Percentiles rank a stretch among this genome's conserved stretches.
Evolutionary conservation across 305 asterid species (phyloP).

Genomic region (Petunia hybrid): DNA sequence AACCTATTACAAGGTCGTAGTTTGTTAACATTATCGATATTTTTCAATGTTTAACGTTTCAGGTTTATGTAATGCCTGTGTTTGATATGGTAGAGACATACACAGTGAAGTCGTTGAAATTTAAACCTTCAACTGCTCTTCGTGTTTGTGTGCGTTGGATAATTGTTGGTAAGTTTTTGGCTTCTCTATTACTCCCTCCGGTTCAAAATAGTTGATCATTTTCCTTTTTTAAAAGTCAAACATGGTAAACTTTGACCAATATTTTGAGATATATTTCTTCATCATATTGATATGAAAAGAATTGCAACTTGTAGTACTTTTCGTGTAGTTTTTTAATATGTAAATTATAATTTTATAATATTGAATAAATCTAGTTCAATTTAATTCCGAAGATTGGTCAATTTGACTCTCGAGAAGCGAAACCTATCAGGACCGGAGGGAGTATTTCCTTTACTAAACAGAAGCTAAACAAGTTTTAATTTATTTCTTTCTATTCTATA

Average conservation of each 20-base stretch:
- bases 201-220: no score
- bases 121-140: slow-evolving; percentile 51
- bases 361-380: background rate
- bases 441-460: background rate
- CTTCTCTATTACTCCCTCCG: no score
- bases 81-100: slow-evolving; percentile 74
- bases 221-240: no score
- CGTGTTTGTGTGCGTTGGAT: slow-evolving; percentile 56
- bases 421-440: background rate
- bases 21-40: no score
- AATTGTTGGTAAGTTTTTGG: slow-evolving; percentile 56
- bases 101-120: slow-evolving; percentile 52
- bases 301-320: no score
- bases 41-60: background rate
- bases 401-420: no score
- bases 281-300: no score
- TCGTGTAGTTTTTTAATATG: background rate
- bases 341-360: background rate
- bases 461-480: background rate
- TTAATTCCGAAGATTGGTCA: no score
- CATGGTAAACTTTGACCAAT: no score
- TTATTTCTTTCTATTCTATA: background rate
- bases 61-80: slow-evolving; percentile 78
- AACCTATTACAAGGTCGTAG: no score
- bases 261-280: no score